Base-by-base conservation (phyloP, 176 grass and related monocot genomes). In the Pharus latifolius region DNA sequence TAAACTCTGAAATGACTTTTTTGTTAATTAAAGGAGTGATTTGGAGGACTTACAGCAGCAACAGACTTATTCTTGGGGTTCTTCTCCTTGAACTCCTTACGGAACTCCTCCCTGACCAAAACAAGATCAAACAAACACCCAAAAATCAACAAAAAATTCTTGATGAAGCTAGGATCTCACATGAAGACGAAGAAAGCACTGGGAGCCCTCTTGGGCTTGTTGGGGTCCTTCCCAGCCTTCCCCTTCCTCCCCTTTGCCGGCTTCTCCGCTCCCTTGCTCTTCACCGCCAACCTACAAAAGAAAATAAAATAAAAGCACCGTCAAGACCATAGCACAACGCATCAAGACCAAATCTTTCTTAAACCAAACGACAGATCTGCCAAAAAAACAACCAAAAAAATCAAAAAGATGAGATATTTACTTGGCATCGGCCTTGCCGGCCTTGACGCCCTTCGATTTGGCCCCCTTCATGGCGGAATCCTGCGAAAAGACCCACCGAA, bases 181-280 rank as follows among this genome's bases (percentile, higher is more conserved):
- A 96, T 91, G 79, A 96, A 96, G 0, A 96, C 92, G 67, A 96
- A 96, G 85, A 96, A 96, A 47, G 88, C 92, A 48, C 82, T 88
- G 31, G 92, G 82, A 16, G 88, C 84, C 76, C 88, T 83, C 88
- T 96, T 96, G 16, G 88, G 92, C 72, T 96, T 96, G 92, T 88
- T 88, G 10, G 92, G 88, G 79, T 96, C 92, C 79, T 91, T 91
- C 6, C 34, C 87, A 43, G 84, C 78, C 84, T 91, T 91, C 1
- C 59, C 85, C 67, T 81, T 91, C 75, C 87, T 81, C 6, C 28
- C 57, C 51, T 75, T 81, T 75, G 54, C 73, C 54, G 84, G 74
- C 84, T 81, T 82, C 24, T 81, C 78, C 15, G 78, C 74, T 0
- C 76, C 84, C 81, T 85, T 96, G 33, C 87, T 85, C 84, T 88